Conservation (phyloP, 306 rosid species). For the Cicer chorassanicum region DNA sequence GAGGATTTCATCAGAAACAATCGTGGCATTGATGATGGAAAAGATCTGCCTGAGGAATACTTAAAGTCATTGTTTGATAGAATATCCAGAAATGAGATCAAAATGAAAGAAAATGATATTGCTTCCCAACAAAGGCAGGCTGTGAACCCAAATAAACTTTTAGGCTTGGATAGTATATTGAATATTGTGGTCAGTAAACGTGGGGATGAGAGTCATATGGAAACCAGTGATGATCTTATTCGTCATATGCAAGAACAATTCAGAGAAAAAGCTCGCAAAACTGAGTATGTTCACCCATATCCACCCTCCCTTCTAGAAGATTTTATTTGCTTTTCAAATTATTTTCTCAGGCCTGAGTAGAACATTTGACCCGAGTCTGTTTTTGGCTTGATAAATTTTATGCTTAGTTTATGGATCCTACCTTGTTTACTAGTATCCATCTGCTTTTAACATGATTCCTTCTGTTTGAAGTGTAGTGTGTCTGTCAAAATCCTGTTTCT, state of each 20-base stretch:
- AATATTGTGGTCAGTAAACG: constrained; percentile 87
- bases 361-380: constrained; percentile 22
- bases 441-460: constrained; percentile 34
- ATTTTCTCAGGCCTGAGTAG: constrained; percentile 11
- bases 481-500: too few species aligned
- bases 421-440: constrained; percentile 25
- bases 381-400: constrained; percentile 34
- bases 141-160: constrained; percentile 75
- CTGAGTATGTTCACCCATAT: constrained; percentile 75
- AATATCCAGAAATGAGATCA: constrained; percentile 91
- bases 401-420: constrained; percentile 37
- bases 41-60: constrained; percentile 90
- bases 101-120: constrained; percentile 89
- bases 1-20: constrained; percentile 97
- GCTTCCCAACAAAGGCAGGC: constrained; percentile 82
- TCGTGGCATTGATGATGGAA: constrained; percentile 99
- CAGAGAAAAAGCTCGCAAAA: constrained; percentile 93
- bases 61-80: constrained; percentile 86
- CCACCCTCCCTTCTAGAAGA: constrained; percentile 26
- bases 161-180: constrained; percentile 90
- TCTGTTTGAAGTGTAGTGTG: constrained; percentile 19
- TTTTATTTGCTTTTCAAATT: constrained; percentile 37
- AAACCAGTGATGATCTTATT: constrained; percentile 91
- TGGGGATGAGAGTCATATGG: constrained; percentile 76
- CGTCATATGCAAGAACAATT: constrained; percentile 98